phyloP scores from a whole-genome alignment of 2,329 filamentous ascomycete species.

The Graphilbum sp. region DNA sequence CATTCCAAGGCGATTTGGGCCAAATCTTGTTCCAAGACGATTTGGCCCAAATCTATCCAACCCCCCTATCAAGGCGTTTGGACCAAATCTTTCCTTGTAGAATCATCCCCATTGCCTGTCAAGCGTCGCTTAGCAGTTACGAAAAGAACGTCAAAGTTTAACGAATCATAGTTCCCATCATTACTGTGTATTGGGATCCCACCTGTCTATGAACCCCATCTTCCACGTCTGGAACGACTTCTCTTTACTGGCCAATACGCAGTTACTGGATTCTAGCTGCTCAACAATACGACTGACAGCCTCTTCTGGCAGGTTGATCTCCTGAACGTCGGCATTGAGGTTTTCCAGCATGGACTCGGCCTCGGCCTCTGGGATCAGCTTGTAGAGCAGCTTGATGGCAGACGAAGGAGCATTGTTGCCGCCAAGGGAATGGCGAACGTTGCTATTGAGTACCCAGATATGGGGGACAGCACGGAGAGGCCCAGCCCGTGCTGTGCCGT shows the following conservation, averaged over 20 bases:
- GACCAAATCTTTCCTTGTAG: too few species aligned
- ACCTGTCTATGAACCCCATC: conserved; percentile 45
- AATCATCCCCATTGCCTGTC: too few species aligned
- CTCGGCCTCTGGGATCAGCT: conserved; percentile 22
- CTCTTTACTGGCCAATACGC: conserved; percentile 36
- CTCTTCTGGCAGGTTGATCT: conserved; percentile 34
- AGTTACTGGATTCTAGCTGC: conserved; percentile 30
- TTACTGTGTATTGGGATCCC: too few species aligned
- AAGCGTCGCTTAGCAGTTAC: too few species aligned
- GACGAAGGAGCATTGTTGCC: conserved; percentile 12
- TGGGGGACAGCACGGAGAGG: conserved; percentile 27
- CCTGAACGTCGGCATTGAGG: conserved; percentile 39
- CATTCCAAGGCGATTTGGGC: too few species aligned
- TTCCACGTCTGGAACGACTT: conserved; percentile 49
- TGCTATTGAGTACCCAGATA: conserved; percentile 40
- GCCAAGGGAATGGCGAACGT: conserved; percentile 34
- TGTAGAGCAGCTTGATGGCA: conserved; percentile 39
- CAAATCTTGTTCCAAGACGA: too few species aligned
- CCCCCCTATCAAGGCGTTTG: too few species aligned
- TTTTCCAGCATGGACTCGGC: conserved; percentile 32
- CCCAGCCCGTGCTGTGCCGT: too few species aligned
- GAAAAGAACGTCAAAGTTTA: too few species aligned
- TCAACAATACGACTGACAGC: conserved; percentile 28
- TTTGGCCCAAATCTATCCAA: too few species aligned
- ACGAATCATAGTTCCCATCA: too few species aligned